Conservation (phyloP, 352 stramenopile genomes). For the Thalassiosira mediterranea region DNA sequence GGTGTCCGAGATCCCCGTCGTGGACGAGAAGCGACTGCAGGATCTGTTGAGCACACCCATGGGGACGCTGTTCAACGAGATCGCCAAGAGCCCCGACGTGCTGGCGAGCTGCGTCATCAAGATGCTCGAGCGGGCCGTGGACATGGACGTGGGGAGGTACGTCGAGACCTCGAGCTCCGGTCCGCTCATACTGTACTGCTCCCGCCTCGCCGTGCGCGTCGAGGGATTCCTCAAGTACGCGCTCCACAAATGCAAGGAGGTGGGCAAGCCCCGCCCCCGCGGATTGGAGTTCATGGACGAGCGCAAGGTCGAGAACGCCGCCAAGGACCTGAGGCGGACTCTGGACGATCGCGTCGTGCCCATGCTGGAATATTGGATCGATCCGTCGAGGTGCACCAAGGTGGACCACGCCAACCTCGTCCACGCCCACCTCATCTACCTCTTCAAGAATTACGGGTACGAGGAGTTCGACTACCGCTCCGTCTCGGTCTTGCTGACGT, state of each 20-base stretch:
- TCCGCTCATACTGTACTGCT: conserved; percentile 87
- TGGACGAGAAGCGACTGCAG: conserved; percentile 77
- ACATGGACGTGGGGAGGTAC: conserved; percentile 88
- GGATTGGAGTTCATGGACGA: conserved; percentile 84
- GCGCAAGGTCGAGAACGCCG: conserved; percentile 75
- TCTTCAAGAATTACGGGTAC: conserved; percentile 89
- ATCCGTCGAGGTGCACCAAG: conserved; percentile 82
- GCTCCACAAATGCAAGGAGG: conserved; percentile 80
- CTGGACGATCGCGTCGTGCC: conserved; percentile 87
- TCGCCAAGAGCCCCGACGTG: conserved; percentile 93
- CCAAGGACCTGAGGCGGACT: conserved; percentile 79
- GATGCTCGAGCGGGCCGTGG: conserved; percentile 88
- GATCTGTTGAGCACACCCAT: conserved; percentile 92
- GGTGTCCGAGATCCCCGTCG: conserved; percentile 78
- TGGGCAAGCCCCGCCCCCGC: conserved; percentile 69
- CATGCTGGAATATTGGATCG: conserved; percentile 91
- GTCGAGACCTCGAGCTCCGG: conserved; percentile 76
- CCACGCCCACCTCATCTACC: conserved; percentile 89
- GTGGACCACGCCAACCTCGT: conserved; percentile 86
- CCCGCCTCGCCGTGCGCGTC: conserved; percentile 87
- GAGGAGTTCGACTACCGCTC: conserved; percentile 85
- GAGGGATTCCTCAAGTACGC: conserved; percentile 90
- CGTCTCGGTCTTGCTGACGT: conserved; percentile 84
- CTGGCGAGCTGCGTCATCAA: conserved; percentile 83
- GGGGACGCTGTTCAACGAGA: conserved; percentile 97